Evolutionary conservation across 257 asterid genomes (phyloP), one percentile per base, ranked within the genome.

Genomic region (Eustoma russellianum): DNA sequence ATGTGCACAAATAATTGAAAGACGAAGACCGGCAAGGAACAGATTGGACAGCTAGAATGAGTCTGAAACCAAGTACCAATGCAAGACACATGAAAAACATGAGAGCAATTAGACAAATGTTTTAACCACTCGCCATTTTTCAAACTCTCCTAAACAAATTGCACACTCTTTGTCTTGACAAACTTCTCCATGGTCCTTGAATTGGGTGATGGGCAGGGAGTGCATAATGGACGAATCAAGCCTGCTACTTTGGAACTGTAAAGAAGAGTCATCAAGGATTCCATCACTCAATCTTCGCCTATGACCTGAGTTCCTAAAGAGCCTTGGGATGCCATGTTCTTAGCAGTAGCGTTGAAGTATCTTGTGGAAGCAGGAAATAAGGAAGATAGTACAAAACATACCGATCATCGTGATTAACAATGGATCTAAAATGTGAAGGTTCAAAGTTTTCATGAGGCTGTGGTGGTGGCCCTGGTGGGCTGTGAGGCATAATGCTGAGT

Each of bases 21-120:
- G n/a, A n/a, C n/a, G n/a, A n/a, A n/a, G n/a, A n/a, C n/a, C n/a
- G n/a, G n/a, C n/a, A n/a, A n/a, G n/a, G n/a, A n/a, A n/a, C n/a
- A n/a, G n/a, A n/a, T 61, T 0, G 95, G 95, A 41, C 94, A 86
- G 70, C 91, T 83, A 1, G 88, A 75, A 64, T 77, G 95, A 6
- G 82, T 70, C 72, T 83, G 88, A 70, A 86, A 86, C 95, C 95
- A 86, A 44, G 83, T 64, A 40, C 83, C 84, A 7, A 83, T 83
- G 56, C 96, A 83, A 1, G 88, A 69, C 28, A 86, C 85, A 48
- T 83, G 95, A 55, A 83, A 83, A 33, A 68, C 73, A 62, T 86
- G 95, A 10, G 84, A 70, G 64, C 94, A 83, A 53, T 17, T 53
- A 0, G 94, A 88, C 33, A 86, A 62, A 52, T 65, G 70, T 52